phyloP scores from a whole-genome alignment of 257 asterid genomes.

The Henckelia pumila region DNA sequence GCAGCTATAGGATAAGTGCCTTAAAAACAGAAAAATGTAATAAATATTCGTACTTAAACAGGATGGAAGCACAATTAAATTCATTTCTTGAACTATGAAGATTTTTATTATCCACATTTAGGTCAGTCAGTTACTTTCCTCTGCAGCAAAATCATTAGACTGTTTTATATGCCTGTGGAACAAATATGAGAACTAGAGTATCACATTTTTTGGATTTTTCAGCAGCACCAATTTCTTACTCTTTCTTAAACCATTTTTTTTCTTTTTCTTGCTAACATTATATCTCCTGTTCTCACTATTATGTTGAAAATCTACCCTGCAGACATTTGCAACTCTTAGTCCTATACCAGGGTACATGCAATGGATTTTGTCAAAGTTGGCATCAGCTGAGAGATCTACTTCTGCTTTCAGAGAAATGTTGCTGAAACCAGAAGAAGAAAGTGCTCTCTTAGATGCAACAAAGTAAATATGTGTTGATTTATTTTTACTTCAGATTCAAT shows the following conservation, averaged over 20 bases:
- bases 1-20: not conserved
- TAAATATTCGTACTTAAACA: not conserved
- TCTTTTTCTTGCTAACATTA: slow-evolving; percentile 4
- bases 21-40: not conserved
- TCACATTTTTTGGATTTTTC: not conserved
- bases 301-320: slow-evolving; percentile 34
- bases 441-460: slow-evolving; percentile 57
- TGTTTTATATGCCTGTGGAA: slow-evolving; percentile 9
- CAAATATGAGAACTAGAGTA: slow-evolving; percentile 13
- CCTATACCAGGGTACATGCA: slow-evolving; percentile 93
- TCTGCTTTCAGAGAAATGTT: slow-evolving; percentile 71
- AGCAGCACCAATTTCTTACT: not conserved
- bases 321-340: slow-evolving; percentile 97
- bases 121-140: slow-evolving; percentile 8
- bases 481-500: slow-evolving; percentile 21
- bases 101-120: slow-evolving; percentile 17
- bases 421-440: slow-evolving; percentile 79
- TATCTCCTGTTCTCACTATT: slow-evolving; percentile 12
- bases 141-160: slow-evolving; percentile 5
- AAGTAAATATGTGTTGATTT: slow-evolving; percentile 41
- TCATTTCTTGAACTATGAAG: not conserved
- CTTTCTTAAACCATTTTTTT: slow-evolving; percentile 11
- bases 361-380: slow-evolving; percentile 85
- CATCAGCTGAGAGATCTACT: slow-evolving; percentile 58
- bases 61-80: not conserved